Evolutionary conservation across 495 filamentous ascomycete genomes (phyloP).

Genomic region (Clohesyomyces aquaticus): DNA sequence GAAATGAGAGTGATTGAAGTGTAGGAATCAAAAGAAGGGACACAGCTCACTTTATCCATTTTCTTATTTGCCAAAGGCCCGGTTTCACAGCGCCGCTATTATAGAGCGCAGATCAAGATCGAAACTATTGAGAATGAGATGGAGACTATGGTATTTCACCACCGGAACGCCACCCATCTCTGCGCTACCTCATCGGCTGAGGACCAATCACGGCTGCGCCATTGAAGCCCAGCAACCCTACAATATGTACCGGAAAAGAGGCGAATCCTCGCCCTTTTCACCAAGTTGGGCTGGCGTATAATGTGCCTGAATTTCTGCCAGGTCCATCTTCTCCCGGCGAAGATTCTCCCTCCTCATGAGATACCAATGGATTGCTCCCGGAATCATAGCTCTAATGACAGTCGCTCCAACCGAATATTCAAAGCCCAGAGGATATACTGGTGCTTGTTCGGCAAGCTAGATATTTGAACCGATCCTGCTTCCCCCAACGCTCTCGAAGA

Average conservation of each 20-base stretch:
- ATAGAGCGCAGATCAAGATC: no score
- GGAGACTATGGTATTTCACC: no score
- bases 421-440: background rate
- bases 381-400: background rate
- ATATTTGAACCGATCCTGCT: constrained; percentile 3
- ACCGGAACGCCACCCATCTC: no score
- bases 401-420: background rate
- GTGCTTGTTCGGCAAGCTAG: constrained; percentile 4
- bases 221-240: background rate
- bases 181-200: no score
- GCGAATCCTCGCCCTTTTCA: background rate
- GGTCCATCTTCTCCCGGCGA: background rate
- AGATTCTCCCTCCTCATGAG: constrained; percentile 2
- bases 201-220: no score
- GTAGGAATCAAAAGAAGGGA: no score
- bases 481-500: background rate
- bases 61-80: no score
- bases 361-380: background rate
- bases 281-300: background rate
- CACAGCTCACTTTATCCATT: no score
- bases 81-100: no score
- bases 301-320: background rate
- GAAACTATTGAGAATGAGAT: no score
- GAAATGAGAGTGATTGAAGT: no score
- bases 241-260: background rate